Evolutionary conservation across 208 protist genomes (phyloP), one percentile per base, ranked within the genome.

Genomic region (Acanthamoeba lugdunensis): DNA sequence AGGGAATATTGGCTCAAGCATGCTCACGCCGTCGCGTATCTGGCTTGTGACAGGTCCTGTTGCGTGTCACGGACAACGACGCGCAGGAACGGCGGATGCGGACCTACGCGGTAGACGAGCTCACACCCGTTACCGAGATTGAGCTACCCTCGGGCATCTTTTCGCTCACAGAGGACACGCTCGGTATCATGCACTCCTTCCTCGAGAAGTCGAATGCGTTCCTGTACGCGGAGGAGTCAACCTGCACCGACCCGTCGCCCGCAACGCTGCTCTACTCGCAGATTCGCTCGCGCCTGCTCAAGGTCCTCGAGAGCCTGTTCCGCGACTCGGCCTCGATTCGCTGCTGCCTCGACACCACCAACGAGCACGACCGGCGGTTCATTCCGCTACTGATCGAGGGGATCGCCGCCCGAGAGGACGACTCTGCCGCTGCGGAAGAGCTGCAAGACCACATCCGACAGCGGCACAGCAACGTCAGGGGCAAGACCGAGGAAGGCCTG

Each of bases 151-250:
- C 50, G 5, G 52, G 79, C 52, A 25, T 63, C 50, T 87, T 87
- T 23, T 63, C 79, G 25, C 79, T 63, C 25, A 63, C 79, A 6
- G 25, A 4, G 6, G 50, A 87, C 8, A 16, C 52, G n/a, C 23
- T 87, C 50, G 14, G 21, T 13, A 50, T 50, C 48, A 63, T 87
- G 11, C 52, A 41, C 79, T 8, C 30, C 11, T 87, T 87, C 52
- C 45, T 87, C 23, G 79, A 61, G 50, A 28, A 63, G 28, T 87
- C 79, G n/a, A 87, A 87, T 23, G 50, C 52, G 50, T 87, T 87
- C n/a, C 45, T 87, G 16, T 81, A 81, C 23, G 11, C 18, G 11
- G 71, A 50, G 41, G 5, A 13, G 21, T 11, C 61, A 67, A 79
- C 28, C n/a, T 14, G 50, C 50, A 16, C 28, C 50, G 79, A 30